These are phyloP conservation scores for Penicillium atrosanguineum DNA, from an alignment of 495 filamentous ascomycete species.

Conservation along the genomic window DNA sequence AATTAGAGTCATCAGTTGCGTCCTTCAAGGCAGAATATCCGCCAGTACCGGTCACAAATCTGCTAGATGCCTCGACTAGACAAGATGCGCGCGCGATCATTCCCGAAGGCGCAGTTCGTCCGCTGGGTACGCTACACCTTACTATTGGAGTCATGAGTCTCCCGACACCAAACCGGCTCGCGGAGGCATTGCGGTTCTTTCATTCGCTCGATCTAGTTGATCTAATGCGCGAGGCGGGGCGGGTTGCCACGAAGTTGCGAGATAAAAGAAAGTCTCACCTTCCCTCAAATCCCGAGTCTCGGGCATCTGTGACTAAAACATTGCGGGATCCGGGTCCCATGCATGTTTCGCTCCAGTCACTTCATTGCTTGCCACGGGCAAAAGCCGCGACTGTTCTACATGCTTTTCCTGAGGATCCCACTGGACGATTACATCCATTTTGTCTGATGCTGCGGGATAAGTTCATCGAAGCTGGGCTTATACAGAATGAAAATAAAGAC, in stretches of 20 bases:
- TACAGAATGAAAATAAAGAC: slow-evolving; percentile 49
- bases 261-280: not conserved
- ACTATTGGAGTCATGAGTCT: slow-evolving; percentile 89
- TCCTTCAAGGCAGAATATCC: slow-evolving; percentile 58
- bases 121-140: slow-evolving; percentile 77
- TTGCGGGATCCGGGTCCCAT: slow-evolving; percentile 8
- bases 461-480: slow-evolving; percentile 62
- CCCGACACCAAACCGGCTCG: slow-evolving; percentile 49
- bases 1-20: slow-evolving; percentile 59
- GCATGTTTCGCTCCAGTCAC: slow-evolving; percentile 37
- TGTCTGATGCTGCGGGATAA: slow-evolving; percentile 55
- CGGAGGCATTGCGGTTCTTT: slow-evolving; percentile 57
- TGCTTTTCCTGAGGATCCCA: slow-evolving; percentile 54
- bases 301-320: not conserved
- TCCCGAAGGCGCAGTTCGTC: slow-evolving; percentile 65
- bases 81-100: slow-evolving; percentile 31
- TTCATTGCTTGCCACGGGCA: slow-evolving; percentile 32
- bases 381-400: slow-evolving; percentile 52
- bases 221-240: slow-evolving; percentile 42
- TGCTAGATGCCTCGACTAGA: slow-evolving; percentile 1
- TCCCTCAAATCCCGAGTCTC: not conserved
- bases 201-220: slow-evolving; percentile 48
- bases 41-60: slow-evolving; percentile 9
- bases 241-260: slow-evolving; percentile 1
- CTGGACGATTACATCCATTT: slow-evolving; percentile 57